A percentile compares a stretch with the other conserved stretches of the same genome.
Evolutionary conservation across 192 early-diverging fungal species (phyloP).

Genomic region (Coemansia sp.): DNA sequence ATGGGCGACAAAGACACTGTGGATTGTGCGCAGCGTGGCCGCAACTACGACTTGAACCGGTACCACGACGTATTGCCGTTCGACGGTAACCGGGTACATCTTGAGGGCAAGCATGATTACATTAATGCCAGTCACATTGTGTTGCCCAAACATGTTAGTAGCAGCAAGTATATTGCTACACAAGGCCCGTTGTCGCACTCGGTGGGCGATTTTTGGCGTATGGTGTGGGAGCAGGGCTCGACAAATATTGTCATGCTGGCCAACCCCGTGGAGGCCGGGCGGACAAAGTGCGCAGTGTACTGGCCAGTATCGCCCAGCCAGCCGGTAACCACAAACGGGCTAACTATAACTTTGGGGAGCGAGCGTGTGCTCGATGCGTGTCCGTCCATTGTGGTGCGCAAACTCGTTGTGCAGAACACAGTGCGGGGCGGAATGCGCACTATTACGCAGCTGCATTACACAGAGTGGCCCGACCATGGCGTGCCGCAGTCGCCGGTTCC

Average conservation of each 20-base stretch:
- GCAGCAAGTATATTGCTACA: constrained; percentile 70
- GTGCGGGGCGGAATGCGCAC: constrained; percentile 23
- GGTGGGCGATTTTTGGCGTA: constrained; percentile 81
- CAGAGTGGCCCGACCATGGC: constrained; percentile 84
- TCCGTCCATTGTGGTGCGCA: constrained; percentile 43
- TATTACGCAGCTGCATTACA: constrained; percentile 71
- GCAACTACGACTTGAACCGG: constrained; percentile 64
- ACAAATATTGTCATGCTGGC: constrained; percentile 83
- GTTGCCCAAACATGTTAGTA: constrained; percentile 33
- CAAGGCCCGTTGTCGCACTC: constrained; percentile 82
- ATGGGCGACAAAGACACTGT: constrained; percentile 4
- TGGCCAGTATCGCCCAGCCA: constrained; percentile 61
- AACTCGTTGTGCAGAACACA: constrained; percentile 24
- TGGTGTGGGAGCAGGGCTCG: constrained; percentile 74
- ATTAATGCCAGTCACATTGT: constrained; percentile 79
- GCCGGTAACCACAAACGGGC: neutral
- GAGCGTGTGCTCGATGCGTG: constrained; percentile 55
- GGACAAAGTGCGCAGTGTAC: constrained; percentile 76
- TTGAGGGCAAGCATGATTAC: constrained; percentile 61
- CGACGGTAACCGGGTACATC: constrained; percentile 64
- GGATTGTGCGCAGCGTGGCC: constrained; percentile 28
- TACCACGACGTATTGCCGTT: constrained; percentile 90
- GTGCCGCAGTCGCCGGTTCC: constrained; percentile 58
- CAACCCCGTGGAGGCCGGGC: constrained; percentile 66
- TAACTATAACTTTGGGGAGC: constrained; percentile 26